Evolutionary conservation across 2,329 filamentous ascomycete genomes (phyloP), one percentile per base, ranked within the genome.

Genomic region (Cladosporium sphaerospermum): DNA sequence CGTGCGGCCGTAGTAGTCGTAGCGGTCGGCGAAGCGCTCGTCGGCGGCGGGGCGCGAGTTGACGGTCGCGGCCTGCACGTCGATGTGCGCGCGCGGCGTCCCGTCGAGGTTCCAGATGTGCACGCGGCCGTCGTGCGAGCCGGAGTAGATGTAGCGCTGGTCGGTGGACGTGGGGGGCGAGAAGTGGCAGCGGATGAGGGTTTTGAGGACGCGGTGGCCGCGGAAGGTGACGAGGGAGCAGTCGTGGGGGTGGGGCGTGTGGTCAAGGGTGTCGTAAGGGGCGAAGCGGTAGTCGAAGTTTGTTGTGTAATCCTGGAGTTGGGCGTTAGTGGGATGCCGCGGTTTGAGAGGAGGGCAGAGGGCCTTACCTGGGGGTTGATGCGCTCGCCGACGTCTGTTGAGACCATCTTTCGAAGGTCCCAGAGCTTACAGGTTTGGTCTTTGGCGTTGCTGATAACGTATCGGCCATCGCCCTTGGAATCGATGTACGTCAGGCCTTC

Each of bases 381-480:
- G 32, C 75, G 70, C 43, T 78, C 75, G 55, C 82, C 87, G 49
- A 78, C 74, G 33, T 84, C 78, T 1, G 86, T 85, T 4, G 83
- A 83, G 76, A 93, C 88, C 78, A 90, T 92, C 78, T 88, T 95
- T 48, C 92, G 80, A 53, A 96, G 69, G 68, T 99, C 93, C 93
- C 93, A 99, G 0, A 99, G 78, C 71, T 97, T 97, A 82, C 95
- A 95, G 40, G 85, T 92, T 69, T 97, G 93, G 66, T 99, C 93
- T 67, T 97, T 99, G 57, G 84, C 89, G 63, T 99, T 99, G 60
- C 86, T 91, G 23, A 99, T 80, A 8, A 97, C 86, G 68, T 97
- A 97, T 53, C 92, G 81, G 2, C 84, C 83, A 63, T 96, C 89
- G 39, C 88, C 89, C 77, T 97, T 92, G 70, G 86, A 92, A 66